Conservation (phyloP, 345 rosid genomes). For the Ricinus communis region DNA sequence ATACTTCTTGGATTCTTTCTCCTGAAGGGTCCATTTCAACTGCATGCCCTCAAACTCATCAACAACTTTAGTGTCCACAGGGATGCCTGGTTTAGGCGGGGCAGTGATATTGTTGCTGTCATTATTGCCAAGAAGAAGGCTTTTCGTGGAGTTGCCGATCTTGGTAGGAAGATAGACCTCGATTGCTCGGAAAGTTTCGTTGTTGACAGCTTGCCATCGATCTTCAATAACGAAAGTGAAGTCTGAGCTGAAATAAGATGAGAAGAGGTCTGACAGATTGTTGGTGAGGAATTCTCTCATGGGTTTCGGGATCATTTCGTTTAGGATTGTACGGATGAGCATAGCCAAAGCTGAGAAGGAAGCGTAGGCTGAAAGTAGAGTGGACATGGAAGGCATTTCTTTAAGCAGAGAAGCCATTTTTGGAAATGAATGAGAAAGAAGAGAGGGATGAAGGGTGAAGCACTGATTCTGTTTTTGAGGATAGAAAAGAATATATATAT, state of each 20-base stretch:
- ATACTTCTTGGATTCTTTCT: conserved; percentile 29
- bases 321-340: conserved; percentile 33
- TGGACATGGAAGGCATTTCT: conserved; percentile 27
- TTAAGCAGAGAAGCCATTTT: conserved; percentile 26
- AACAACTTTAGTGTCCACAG: conserved; percentile 19
- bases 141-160: conserved; percentile 21
- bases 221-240: conserved; percentile 41
- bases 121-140: conserved; percentile 34
- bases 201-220: conserved; percentile 40
- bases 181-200: conserved; percentile 36
- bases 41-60: conserved; percentile 29
- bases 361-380: conserved; percentile 35
- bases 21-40: conserved; percentile 30
- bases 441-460: too few species aligned
- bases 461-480: neutral
- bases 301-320: conserved; percentile 32
- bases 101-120: conserved; percentile 29
- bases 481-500: neutral
- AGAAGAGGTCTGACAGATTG: conserved; percentile 11
- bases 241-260: conserved; percentile 21
- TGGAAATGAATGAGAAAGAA: neutral
- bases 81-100: conserved; percentile 27
- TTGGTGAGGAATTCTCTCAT: conserved; percentile 16
- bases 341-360: conserved; percentile 32
- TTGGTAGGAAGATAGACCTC: conserved; percentile 38